Conservation (phyloP, 768 basidiomycete genomes). For the Hericium alpestre region DNA sequence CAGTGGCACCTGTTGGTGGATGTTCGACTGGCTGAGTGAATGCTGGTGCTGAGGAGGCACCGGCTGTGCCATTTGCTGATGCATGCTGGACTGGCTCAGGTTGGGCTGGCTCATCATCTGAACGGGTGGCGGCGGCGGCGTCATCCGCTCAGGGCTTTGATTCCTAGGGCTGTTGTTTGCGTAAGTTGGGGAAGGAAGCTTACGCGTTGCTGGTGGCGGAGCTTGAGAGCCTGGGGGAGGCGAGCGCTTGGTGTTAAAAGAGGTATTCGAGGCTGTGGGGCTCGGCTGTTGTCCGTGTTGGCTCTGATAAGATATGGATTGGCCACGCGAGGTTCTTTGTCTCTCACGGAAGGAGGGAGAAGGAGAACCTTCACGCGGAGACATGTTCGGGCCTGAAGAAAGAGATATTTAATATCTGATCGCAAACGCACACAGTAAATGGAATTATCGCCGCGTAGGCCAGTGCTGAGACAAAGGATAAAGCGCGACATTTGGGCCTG, state of each 20-base stretch:
- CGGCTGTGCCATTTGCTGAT: neutral
- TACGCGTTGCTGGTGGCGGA: slow-evolving; percentile 8
- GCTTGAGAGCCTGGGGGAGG: slow-evolving; percentile 12
- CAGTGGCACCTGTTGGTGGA: neutral
- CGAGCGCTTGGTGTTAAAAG: slow-evolving; percentile 11
- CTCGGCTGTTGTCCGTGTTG: slow-evolving; percentile 9
- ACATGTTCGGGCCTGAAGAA: slow-evolving; percentile 7
- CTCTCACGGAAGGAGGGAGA: slow-evolving; percentile 13
- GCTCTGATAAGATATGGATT: slow-evolving; percentile 9
- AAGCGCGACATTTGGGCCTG: neutral
- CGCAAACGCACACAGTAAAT: neutral
- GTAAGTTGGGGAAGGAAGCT: slow-evolving; percentile 10
- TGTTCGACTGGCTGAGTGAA: slow-evolving; percentile 6
- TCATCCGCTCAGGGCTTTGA: slow-evolving; percentile 9
- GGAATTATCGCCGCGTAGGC: neutral
- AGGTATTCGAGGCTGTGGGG: slow-evolving; percentile 11
- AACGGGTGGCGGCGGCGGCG: slow-evolving; percentile 4
- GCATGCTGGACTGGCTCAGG: slow-evolving; percentile 7
- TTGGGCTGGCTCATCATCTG: slow-evolving; percentile 7
- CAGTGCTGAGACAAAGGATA: neutral
- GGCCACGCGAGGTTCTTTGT: slow-evolving; percentile 9
- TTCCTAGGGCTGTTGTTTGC: slow-evolving; percentile 8
- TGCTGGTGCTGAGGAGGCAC: neutral
- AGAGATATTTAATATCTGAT: neutral
- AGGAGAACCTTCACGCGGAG: slow-evolving; percentile 12